Evolutionary conservation across 2,329 filamentous ascomycete genomes (phyloP).

Genomic region (Fusarium musae): DNA sequence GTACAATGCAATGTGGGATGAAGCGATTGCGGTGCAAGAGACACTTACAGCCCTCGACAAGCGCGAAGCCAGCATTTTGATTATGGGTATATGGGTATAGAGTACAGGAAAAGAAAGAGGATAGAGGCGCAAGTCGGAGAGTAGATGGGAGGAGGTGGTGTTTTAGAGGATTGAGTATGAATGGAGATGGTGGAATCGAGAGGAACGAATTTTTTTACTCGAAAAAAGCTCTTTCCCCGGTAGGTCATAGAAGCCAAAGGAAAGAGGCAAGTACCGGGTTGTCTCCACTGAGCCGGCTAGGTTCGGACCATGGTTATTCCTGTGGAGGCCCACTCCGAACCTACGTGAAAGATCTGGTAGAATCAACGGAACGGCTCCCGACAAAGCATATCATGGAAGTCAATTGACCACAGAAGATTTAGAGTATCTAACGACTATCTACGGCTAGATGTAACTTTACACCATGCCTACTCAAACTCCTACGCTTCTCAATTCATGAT

Average conservation of each 20-base stretch:
- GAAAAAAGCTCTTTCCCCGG: conserved; percentile 48
- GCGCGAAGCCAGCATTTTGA: conserved; percentile 77
- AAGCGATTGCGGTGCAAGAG: conserved; percentile 4
- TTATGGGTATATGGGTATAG: conserved; percentile 50
- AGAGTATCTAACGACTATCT: neutral
- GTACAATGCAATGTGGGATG: conserved; percentile 2
- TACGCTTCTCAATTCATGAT: neutral
- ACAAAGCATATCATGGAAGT: neutral
- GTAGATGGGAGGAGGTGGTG: conserved; percentile 45
- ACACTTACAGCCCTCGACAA: conserved; percentile 79
- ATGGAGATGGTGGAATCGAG: conserved; percentile 43
- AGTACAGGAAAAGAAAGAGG: conserved; percentile 49
- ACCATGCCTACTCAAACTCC: neutral
- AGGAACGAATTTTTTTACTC: conserved; percentile 52
- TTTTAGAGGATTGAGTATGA: conserved; percentile 42
- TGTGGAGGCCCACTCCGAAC: conserved; percentile 31
- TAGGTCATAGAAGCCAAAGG: conserved; percentile 56
- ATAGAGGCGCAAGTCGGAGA: conserved; percentile 50
- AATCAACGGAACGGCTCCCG: conserved; percentile 11
- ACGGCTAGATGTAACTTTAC: too few relatives aligned
- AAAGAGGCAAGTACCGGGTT: conserved; percentile 51
- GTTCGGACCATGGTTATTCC: conserved; percentile 48
- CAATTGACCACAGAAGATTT: neutral
- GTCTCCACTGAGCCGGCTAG: conserved; percentile 44
- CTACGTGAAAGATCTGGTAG: conserved; percentile 15